Base-by-base conservation (phyloP, 2,329 filamentous ascomycete species). In the Alternaria ventricosa region DNA sequence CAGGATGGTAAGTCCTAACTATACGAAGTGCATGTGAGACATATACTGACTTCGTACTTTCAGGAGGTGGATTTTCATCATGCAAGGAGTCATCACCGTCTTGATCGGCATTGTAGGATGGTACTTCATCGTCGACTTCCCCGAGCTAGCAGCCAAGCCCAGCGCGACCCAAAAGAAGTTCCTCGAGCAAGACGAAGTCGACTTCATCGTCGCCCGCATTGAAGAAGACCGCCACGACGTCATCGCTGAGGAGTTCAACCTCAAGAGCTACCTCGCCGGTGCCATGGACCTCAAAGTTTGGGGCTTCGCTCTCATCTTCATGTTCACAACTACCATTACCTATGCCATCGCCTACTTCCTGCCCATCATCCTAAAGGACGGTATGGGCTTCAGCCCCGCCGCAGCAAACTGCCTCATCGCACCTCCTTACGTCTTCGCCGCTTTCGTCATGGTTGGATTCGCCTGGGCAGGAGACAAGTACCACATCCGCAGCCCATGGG, bases 381-480 rank as follows among this genome's bases (percentile, higher is more conserved):
- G 72, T 10, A 76, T 77, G 73, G 69, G 70, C 3, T 77, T 73
- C 65, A 74, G 65, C 27, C 55, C 65, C 7, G 71, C 72, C 43
- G 70, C 69, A 41, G 68, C 69, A 9, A 74, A 76, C 59, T 69
- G 70, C 30, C 62, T 76, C 8, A 67, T 72, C n/a, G 71, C 74
- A 3, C 73, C 72, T 8, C 73, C 74, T 2, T 75, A 75, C 46
- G 53, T 75, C 50, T 71, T 73, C n/a, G 71, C 74, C 2, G 71
- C 57, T 1, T 60, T 75, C 22, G 71, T 77, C 63, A 79, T 79
- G 77, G 67, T 70, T 90, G 66, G 84, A 66, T 85, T 85, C 13
- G 88, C 87, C 46, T 92, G 85, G 83, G 57, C 87, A 1, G 90
- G 90, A 36, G 92, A 94, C 79, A 86, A 84, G 75, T 91, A 87